phyloP scores from a whole-genome alignment of 169 alveolate species.

The Cryptosporidium muris region DNA sequence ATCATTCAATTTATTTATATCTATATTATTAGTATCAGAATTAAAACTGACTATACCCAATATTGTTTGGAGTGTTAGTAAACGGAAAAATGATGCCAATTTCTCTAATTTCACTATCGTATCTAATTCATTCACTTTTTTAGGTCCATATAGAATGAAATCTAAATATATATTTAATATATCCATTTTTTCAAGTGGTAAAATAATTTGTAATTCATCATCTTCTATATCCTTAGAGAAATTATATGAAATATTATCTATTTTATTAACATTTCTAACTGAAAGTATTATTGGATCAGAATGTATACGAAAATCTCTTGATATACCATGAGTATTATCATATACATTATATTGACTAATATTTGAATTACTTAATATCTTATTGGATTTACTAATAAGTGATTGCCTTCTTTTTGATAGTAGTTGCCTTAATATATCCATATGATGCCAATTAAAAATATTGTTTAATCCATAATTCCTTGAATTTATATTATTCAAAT shows the following conservation, averaged over 20 bases:
- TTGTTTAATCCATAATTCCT: too few species aligned
- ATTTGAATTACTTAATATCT: neutral
- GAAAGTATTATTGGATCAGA: conserved; percentile 52
- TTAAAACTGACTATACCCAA: neutral
- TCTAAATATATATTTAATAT: conserved; percentile 17
- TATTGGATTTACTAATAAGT: neutral
- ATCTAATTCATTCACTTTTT: conserved; percentile 11
- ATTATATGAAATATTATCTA: neutral
- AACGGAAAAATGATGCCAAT: conserved; percentile 2
- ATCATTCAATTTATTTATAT: too few species aligned
- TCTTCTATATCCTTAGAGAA: neutral
- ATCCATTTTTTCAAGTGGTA: conserved; percentile 1
- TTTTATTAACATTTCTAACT: neutral
- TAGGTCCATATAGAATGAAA: conserved; percentile 48
- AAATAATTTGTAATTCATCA: neutral
- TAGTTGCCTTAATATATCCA: conserved; percentile 43
- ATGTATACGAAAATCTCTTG: conserved; percentile 7
- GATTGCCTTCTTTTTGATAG: conserved; percentile 43
- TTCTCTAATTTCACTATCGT: conserved; percentile 31
- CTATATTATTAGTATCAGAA: neutral
- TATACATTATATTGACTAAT: too few species aligned
- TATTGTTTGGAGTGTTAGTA: conserved; percentile 12
- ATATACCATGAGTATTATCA: neutral
- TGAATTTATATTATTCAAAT: neutral
- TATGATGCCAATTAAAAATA: conserved; percentile 15